Evolutionary conservation across 2,329 filamentous ascomycete species (phyloP).

Genomic region (Incumbomyces lentus): DNA sequence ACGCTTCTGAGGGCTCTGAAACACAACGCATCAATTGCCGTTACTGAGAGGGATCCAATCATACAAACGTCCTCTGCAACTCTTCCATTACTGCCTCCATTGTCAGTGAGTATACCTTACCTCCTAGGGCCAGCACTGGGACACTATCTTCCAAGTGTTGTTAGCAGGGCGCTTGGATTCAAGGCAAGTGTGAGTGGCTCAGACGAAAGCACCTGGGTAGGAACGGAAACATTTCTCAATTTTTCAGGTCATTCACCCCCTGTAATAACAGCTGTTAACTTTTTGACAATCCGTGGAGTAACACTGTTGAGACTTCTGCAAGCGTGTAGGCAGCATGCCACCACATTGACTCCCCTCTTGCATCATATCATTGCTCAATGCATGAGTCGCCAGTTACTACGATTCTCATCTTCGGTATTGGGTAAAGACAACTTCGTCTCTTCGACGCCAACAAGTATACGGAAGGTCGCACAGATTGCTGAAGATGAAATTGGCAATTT

Average conservation of each 20-base stretch:
- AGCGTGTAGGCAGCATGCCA: constrained; percentile 24
- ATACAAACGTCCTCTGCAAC: constrained; percentile 14
- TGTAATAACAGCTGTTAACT: constrained; percentile 23
- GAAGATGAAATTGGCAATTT: constrained; percentile 30
- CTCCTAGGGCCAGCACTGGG: constrained; percentile 33
- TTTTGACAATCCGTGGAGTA: constrained; percentile 25
- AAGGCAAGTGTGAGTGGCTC: constrained; percentile 20
- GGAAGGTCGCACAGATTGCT: constrained; percentile 25
- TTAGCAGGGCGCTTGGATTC: constrained; percentile 27
- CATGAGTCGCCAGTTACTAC: background rate
- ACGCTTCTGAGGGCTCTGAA: constrained; percentile 26
- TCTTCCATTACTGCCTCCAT: constrained; percentile 29
- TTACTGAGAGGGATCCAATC: background rate
- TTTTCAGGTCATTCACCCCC: background rate
- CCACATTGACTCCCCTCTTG: constrained; percentile 34
- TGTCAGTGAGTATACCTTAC: constrained; percentile 37
- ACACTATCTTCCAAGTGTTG: constrained; percentile 28
- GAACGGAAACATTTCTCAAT: constrained; percentile 13
- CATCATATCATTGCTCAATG: constrained; percentile 28
- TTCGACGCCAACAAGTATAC: constrained; percentile 33
- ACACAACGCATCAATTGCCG: constrained; percentile 4
- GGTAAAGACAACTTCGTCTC: constrained; percentile 26
- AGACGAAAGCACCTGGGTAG: constrained; percentile 28
- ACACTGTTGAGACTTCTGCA: constrained; percentile 23
- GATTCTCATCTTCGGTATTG: constrained; percentile 10